These are phyloP conservation scores for Trametes punicea DNA, from an alignment of 768 basidiomycete species.

Conservation along the genomic window DNA sequence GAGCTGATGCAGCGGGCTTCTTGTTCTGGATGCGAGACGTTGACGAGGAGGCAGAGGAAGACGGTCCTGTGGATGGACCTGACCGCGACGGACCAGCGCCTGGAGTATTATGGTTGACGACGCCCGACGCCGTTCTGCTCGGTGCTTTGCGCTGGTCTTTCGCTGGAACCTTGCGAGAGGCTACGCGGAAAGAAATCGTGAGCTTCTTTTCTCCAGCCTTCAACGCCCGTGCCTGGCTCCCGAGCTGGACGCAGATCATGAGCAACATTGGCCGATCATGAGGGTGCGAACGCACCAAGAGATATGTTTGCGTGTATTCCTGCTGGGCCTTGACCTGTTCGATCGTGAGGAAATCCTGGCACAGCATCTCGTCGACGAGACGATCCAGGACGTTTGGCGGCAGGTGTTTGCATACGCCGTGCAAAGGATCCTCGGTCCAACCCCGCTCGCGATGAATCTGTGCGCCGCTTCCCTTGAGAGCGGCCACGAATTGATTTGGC, in stretches of 20 bases:
- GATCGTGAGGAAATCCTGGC: neutral
- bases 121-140: neutral
- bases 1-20: neutral
- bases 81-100: neutral
- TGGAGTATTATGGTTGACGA: neutral
- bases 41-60: neutral
- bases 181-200: neutral
- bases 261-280: neutral
- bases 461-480: slow-evolving; percentile 63
- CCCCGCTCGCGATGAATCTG: slow-evolving; percentile 44
- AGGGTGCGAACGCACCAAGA: neutral
- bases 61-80: neutral
- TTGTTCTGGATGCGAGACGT: neutral
- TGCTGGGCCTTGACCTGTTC: neutral
- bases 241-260: neutral
- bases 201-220: neutral
- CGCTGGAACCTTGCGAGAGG: neutral
- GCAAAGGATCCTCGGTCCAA: slow-evolving; percentile 44
- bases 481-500: slow-evolving; percentile 51
- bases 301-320: slow-evolving; percentile 1
- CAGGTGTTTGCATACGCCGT: slow-evolving; percentile 53
- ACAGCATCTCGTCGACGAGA: slow-evolving; percentile 19
- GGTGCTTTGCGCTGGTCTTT: neutral
- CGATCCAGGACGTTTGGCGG: slow-evolving; percentile 54
- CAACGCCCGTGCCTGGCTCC: neutral